Evolutionary conservation across 2,329 filamentous ascomycete genomes (phyloP).

Genomic region (Neonectria hederae): DNA sequence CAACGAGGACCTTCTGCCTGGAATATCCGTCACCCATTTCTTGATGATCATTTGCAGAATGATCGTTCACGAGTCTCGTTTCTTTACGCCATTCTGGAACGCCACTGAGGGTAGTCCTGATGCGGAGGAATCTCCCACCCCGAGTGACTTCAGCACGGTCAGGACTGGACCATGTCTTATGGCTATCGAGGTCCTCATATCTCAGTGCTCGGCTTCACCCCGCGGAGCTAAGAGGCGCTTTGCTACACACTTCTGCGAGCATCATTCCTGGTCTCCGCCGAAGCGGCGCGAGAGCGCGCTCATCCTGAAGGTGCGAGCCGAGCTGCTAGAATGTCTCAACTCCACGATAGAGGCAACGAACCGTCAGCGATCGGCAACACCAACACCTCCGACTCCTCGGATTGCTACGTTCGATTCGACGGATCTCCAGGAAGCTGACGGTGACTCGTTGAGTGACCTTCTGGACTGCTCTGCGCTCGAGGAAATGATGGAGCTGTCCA

Average conservation of each 20-base stretch:
- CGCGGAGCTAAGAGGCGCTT: neutral
- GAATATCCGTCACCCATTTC: conserved; percentile 1
- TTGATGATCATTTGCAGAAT: conserved; percentile 13
- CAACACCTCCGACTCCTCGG: neutral
- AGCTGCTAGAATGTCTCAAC: neutral
- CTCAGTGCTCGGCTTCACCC: neutral
- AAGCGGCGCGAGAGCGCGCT: neutral
- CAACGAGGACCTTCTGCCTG: neutral
- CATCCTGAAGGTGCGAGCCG: neutral
- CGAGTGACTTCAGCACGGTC: neutral
- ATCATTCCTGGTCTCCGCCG: conserved; percentile 6
- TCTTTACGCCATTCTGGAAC: neutral
- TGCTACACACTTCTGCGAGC: neutral
- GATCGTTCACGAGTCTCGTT: neutral
- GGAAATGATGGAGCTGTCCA: neutral
- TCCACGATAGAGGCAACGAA: neutral
- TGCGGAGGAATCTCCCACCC: neutral
- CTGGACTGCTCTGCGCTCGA: neutral
- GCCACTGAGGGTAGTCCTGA: neutral
- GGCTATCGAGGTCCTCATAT: neutral
- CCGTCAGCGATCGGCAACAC: neutral
- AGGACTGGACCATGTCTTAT: neutral
- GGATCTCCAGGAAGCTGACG: neutral
- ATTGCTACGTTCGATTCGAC: neutral
- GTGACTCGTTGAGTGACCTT: neutral